Evolutionary conservation across 2,329 filamentous ascomycete genomes (phyloP).

Genomic region (Penicillium oxalicum): DNA sequence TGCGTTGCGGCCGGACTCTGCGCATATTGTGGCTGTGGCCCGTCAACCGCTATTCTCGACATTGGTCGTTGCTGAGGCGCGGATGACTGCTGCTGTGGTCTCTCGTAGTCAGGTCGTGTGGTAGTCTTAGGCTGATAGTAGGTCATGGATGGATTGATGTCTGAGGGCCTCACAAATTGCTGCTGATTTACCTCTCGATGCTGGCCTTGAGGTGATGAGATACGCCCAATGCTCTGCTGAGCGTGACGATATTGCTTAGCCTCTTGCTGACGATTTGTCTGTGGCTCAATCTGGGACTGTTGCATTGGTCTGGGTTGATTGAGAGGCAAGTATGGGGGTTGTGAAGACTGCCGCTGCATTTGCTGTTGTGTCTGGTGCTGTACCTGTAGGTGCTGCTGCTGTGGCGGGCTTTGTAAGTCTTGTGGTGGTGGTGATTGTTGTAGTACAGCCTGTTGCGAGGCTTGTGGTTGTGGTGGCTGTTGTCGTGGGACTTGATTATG

Average conservation of each 20-base stretch:
- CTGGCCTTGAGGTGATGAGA: neutral
- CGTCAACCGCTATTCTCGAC: neutral
- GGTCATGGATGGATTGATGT: neutral
- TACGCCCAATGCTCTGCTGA: neutral
- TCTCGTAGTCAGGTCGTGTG: too few relatives aligned
- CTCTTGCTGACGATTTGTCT: neutral
- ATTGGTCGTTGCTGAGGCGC: neutral
- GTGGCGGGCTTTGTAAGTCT: neutral
- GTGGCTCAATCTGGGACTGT: neutral
- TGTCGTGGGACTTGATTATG: neutral
- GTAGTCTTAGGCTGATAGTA: neutral
- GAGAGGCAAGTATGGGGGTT: neutral
- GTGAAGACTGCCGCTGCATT: neutral
- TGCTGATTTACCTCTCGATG: neutral
- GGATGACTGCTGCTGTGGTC: neutral
- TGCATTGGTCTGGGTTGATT: neutral
- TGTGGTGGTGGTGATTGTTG: neutral
- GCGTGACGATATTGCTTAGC: neutral
- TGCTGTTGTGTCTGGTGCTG: neutral
- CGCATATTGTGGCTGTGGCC: neutral
- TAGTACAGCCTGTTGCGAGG: neutral
- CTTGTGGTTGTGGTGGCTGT: neutral
- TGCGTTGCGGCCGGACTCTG: neutral
- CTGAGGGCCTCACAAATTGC: conserved; percentile 3
- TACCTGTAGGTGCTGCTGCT: neutral